Percentiles rank a stretch among this genome's conserved stretches.
Conservation (phyloP, 2,329 filamentous ascomycete species). For the Fusarium sp. region DNA sequence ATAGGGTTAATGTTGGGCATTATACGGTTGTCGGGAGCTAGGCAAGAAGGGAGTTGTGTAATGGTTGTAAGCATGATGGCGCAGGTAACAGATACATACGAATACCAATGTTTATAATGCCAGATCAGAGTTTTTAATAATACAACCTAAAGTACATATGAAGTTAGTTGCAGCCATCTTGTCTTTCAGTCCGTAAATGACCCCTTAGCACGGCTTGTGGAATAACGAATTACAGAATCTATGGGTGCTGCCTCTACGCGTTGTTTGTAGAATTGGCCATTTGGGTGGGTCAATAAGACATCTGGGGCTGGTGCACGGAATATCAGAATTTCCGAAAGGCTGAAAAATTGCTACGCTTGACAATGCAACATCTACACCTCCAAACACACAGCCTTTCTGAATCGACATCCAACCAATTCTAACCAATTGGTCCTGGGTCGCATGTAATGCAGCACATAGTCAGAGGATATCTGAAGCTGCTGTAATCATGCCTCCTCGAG, state of each 20-base stretch:
- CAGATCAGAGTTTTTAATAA: conserved; percentile 7
- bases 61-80: conserved; percentile 35
- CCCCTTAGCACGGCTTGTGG: no score
- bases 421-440: conserved; percentile 45
- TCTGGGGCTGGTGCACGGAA: conserved; percentile 4
- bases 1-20: conserved; percentile 35
- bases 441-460: conserved; percentile 46
- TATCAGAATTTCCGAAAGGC: conserved; percentile 27
- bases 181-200: no score
- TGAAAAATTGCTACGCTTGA: conserved; percentile 46
- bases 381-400: conserved; percentile 30
- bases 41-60: conserved; percentile 34
- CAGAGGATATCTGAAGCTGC: conserved; percentile 37
- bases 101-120: conserved; percentile 40
- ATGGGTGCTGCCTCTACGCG: no score
- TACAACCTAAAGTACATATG: not conserved
- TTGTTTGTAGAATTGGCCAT: not conserved
- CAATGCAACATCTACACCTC: conserved; percentile 23
- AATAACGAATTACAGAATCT: no score
- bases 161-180: no score
- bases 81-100: conserved; percentile 38
- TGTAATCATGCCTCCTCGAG: conserved; percentile 53
- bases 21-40: conserved; percentile 29
- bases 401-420: conserved; percentile 42
- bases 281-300: not conserved